phyloP scores from a whole-genome alignment of 495 filamentous ascomycete genomes.

The Bombardia bombarda region DNA sequence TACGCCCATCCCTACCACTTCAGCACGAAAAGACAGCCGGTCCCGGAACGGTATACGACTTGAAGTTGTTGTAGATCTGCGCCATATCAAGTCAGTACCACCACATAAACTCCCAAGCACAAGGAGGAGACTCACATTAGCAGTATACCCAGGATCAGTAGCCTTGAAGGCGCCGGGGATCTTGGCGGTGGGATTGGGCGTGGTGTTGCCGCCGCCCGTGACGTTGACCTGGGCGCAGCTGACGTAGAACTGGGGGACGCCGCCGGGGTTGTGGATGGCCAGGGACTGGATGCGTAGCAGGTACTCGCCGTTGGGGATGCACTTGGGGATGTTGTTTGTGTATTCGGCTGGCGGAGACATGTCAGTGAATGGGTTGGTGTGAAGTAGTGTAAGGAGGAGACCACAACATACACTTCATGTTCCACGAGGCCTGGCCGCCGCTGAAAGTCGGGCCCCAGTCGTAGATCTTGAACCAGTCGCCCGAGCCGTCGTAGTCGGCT shows the following conservation, averaged over 20 bases:
- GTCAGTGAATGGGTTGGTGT: too few relatives aligned
- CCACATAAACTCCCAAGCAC: not conserved
- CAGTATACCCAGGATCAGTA: constrained; percentile 47
- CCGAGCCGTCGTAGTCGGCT: constrained; percentile 40
- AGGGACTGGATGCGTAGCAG: constrained; percentile 54
- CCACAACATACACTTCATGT: constrained; percentile 28
- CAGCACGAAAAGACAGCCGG: constrained; percentile 30
- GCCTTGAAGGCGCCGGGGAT: constrained; percentile 49
- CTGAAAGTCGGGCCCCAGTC: constrained; percentile 38
- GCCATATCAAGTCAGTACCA: too few relatives aligned
- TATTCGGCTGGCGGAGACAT: constrained; percentile 28
- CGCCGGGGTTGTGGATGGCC: constrained; percentile 52
- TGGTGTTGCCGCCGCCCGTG: constrained; percentile 39
- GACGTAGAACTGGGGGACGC: constrained; percentile 45
- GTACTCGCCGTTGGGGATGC: constrained; percentile 50
- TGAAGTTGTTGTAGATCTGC: constrained; percentile 45
- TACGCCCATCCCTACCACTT: too few relatives aligned
- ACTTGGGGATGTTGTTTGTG: constrained; percentile 45
- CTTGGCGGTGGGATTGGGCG: constrained; percentile 35
- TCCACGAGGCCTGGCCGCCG: constrained; percentile 29
- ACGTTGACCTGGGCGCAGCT: constrained; percentile 53
- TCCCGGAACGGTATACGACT: constrained; percentile 41
- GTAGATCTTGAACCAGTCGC: constrained; percentile 49
- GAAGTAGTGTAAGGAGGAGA: too few relatives aligned
- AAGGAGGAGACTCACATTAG: constrained; percentile 21